These are phyloP conservation scores for Biscutella laevigata DNA, from an alignment of 441 rosid genomes.

Conservation along the genomic window DNA sequence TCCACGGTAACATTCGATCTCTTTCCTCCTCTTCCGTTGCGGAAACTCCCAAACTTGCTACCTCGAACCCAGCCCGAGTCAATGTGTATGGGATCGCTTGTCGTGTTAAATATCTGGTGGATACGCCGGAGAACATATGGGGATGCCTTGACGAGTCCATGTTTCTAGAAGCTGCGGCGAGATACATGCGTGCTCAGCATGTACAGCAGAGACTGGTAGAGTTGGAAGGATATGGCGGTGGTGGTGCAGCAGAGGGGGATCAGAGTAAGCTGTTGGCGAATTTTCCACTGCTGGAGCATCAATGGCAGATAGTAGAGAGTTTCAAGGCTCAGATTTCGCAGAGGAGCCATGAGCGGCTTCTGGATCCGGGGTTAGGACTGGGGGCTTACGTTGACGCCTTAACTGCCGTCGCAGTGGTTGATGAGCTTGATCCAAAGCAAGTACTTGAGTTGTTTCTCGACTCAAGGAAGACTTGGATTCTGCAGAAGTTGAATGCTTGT, in stretches of 20 bases:
- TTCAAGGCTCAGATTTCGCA: slow-evolving; percentile 91
- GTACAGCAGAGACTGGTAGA: slow-evolving; percentile 47
- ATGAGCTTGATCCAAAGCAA: slow-evolving; percentile 66
- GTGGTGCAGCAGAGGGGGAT: slow-evolving; percentile 29
- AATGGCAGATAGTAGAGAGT: slow-evolving; percentile 97
- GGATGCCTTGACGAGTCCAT: slow-evolving; percentile 92
- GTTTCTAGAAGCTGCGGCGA: slow-evolving; percentile 82
- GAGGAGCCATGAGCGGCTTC: slow-evolving; percentile 74
- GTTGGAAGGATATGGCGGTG: slow-evolving; percentile 19
- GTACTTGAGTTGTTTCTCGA: slow-evolving; percentile 66
- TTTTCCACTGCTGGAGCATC: slow-evolving; percentile 85
- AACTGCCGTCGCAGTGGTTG: slow-evolving; percentile 77
- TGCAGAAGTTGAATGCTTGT: slow-evolving; percentile 48
- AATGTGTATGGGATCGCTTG: slow-evolving; percentile 70
- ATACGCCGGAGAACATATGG: slow-evolving; percentile 97
- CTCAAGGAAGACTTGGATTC: slow-evolving; percentile 65
- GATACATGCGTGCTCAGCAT: slow-evolving; percentile 84
- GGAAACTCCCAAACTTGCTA: slow-evolving; percentile 40
- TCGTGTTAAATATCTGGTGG: slow-evolving; percentile 88
- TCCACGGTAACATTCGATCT: slow-evolving; percentile 49
- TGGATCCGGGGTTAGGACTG: slow-evolving; percentile 54
- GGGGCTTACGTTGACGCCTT: slow-evolving; percentile 77
- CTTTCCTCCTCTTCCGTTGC: slow-evolving; percentile 51
- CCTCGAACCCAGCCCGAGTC: slow-evolving; percentile 32
- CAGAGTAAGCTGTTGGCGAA: slow-evolving; percentile 50